A percentile compares a stretch with the other conserved stretches of the same genome.
Conservation (phyloP, 371 early-diverging fungal species). For the Apophysomyces ossiformis region DNA sequence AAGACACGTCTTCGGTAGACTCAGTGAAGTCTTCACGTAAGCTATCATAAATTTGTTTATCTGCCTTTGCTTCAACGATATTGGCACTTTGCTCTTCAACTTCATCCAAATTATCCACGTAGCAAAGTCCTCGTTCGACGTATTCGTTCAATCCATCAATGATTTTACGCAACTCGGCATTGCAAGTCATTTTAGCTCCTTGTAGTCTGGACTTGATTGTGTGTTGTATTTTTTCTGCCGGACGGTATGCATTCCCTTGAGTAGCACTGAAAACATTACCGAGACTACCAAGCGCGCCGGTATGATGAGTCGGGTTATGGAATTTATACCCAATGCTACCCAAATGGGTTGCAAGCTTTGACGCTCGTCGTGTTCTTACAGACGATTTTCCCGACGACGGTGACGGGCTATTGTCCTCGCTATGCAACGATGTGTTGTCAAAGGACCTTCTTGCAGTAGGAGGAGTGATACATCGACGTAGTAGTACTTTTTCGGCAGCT, state of each 20-base stretch:
- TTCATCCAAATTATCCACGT: conserved; percentile 55
- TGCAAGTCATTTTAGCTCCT: conserved; percentile 48
- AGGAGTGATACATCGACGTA: conserved; percentile 9
- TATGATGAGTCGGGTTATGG: conserved; percentile 11
- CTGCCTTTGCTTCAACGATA: conserved; percentile 27
- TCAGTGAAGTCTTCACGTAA: not conserved
- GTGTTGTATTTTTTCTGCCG: conserved; percentile 31
- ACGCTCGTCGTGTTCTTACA: conserved; percentile 9
- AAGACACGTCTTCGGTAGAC: not conserved
- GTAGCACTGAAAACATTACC: conserved; percentile 24
- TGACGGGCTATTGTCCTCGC: not conserved
- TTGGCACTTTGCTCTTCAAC: conserved; percentile 30
- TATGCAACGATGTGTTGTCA: not conserved
- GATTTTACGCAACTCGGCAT: conserved; percentile 60
- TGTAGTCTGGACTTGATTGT: conserved; percentile 46
- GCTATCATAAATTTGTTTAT: conserved; percentile 19
- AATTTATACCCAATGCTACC: conserved; percentile 19
- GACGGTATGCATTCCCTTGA: conserved; percentile 11
- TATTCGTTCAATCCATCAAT: conserved; percentile 73
- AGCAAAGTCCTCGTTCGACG: conserved; percentile 70
- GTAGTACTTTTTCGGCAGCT: conserved; percentile 15
- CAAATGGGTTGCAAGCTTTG: conserved; percentile 2
- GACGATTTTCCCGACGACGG: conserved; percentile 10
- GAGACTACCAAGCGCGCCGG: conserved; percentile 37
- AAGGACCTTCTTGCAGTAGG: not conserved